Conservation (phyloP, 2,329 filamentous ascomycete species). For the Fusarium nanum region DNA sequence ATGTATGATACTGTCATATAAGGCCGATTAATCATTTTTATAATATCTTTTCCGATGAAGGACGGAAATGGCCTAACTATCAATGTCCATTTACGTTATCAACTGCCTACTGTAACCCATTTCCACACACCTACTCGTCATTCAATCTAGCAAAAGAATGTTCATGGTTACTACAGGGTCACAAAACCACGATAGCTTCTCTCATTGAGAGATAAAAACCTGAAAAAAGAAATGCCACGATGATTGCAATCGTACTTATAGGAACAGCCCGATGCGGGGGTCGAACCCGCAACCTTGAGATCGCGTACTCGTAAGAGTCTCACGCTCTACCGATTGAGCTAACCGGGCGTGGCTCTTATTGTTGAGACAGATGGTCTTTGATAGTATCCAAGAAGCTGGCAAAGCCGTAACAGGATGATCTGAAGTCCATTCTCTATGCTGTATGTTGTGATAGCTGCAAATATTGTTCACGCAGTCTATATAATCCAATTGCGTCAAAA, state of each 20-base stretch:
- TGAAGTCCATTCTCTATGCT: too few species aligned
- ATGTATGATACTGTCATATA: background rate
- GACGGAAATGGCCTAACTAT: background rate
- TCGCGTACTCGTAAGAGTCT: slow-evolving; percentile 67
- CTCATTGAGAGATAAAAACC: too few species aligned
- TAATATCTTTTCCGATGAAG: background rate
- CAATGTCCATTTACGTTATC: background rate
- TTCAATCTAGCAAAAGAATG: background rate
- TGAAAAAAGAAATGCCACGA: slow-evolving; percentile 40
- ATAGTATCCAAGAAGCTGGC: background rate
- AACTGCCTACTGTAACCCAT: background rate
- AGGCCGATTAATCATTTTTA: background rate
- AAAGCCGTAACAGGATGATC: accelerated
- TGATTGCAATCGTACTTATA: slow-evolving; percentile 44
- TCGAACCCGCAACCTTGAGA: slow-evolving; percentile 70
- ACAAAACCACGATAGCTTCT: background rate
- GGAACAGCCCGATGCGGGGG: slow-evolving; percentile 57
- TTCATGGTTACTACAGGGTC: background rate
- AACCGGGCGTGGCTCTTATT: slow-evolving; percentile 50
- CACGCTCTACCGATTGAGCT: slow-evolving; percentile 68
- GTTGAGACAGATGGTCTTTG: background rate
- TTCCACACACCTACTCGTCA: background rate
- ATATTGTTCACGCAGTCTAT: background rate
- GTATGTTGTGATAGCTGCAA: accelerated
- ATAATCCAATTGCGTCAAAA: background rate